Percentiles rank a stretch among this genome's conserved stretches.
Evolutionary conservation across 306 rosid species (phyloP).

Genomic region (Glycine latifolia): DNA sequence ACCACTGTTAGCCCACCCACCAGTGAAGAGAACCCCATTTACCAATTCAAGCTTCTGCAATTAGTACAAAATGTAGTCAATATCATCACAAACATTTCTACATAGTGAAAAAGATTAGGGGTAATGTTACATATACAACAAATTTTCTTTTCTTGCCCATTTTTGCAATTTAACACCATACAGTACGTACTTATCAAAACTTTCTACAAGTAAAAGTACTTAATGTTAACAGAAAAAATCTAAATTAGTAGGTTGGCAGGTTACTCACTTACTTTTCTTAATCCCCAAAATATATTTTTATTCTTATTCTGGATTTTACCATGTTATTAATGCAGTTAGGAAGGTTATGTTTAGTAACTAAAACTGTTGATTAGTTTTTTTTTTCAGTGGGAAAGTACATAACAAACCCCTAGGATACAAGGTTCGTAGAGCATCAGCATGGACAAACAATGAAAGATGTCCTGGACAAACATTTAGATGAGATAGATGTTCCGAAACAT

Average conservation of each 20-base stretch:
- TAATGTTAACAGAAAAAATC: background rate
- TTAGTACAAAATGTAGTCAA: slow-evolving; percentile 12
- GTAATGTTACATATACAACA: too few species aligned
- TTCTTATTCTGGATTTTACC: background rate
- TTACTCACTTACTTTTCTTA: background rate
- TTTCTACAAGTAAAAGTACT: background rate
- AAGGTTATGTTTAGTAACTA: background rate
- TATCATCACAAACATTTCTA: slow-evolving; percentile 29
- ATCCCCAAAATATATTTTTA: slow-evolving; percentile 4
- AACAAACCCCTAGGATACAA: too few species aligned
- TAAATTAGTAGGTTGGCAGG: background rate
- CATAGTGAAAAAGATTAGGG: too few species aligned
- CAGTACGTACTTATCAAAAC: background rate
- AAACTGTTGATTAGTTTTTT: too few species aligned
- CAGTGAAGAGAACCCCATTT: slow-evolving; percentile 92
- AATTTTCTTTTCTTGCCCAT: too few species aligned
- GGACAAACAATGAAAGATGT: too few species aligned
- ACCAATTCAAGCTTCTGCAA: slow-evolving; percentile 87
- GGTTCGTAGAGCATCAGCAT: too few species aligned
- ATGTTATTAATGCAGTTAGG: background rate
- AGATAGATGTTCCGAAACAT: too few species aligned
- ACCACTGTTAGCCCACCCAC: slow-evolving; percentile 84
- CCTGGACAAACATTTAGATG: too few species aligned
- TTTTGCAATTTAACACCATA: background rate
- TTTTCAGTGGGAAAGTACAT: too few species aligned